Evolutionary conservation across 1,284 basidiomycete species (phyloP).

Genomic region (Ustilago esculenta): DNA sequence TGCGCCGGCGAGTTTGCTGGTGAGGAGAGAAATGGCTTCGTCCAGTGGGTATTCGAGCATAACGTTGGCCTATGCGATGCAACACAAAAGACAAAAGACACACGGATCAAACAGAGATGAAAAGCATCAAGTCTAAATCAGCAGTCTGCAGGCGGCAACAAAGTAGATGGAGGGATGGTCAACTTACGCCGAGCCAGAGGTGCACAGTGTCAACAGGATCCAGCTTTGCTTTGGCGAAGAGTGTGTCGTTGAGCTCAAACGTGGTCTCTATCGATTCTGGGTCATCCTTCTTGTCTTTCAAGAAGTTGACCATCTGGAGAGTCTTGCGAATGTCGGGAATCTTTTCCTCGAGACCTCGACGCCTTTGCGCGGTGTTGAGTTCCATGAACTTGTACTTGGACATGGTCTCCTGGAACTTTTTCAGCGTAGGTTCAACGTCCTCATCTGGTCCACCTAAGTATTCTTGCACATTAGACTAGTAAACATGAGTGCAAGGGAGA

Average conservation of each 20-base stretch:
- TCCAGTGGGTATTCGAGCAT: slow-evolving; percentile 94
- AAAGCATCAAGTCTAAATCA: too few relatives aligned
- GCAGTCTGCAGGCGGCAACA: too few relatives aligned
- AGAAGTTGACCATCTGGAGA: slow-evolving; percentile 84
- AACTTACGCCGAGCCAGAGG: slow-evolving; percentile 89
- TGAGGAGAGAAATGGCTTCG: slow-evolving; percentile 80
- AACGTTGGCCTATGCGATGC: slow-evolving; percentile 72
- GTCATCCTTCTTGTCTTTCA: slow-evolving; percentile 70
- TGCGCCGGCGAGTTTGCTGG: slow-evolving; percentile 81
- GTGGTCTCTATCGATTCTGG: slow-evolving; percentile 79
- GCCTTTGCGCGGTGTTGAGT: slow-evolving; percentile 80
- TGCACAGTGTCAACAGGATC: slow-evolving; percentile 88
- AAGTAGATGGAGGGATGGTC: not conserved
- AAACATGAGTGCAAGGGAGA: not conserved
- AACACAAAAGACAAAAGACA: not conserved
- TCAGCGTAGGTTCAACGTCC: slow-evolving; percentile 81
- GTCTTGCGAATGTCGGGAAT: slow-evolving; percentile 97
- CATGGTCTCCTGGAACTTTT: slow-evolving; percentile 88
- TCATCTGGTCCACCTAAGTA: slow-evolving; percentile 83
- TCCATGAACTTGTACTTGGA: slow-evolving; percentile 99
- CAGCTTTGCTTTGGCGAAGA: slow-evolving; percentile 89
- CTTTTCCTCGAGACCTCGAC: slow-evolving; percentile 85
- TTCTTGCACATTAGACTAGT: slow-evolving; percentile 81
- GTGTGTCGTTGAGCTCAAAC: slow-evolving; percentile 94
- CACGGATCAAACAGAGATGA: too few relatives aligned